phyloP scores from a whole-genome alignment of 2,329 filamentous ascomycete species.

The Penicillium griseofulvum region DNA sequence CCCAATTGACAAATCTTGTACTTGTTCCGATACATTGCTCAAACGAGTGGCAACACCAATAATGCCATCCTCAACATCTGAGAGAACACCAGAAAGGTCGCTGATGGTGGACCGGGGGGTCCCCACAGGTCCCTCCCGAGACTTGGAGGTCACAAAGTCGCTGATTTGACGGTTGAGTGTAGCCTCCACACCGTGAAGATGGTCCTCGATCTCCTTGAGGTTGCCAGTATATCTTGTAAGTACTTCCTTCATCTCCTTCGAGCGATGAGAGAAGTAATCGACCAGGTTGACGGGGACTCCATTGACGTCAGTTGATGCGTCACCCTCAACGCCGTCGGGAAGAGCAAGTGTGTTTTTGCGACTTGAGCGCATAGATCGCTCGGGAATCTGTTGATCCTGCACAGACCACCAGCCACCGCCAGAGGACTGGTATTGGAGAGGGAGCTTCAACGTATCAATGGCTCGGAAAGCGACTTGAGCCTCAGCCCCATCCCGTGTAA shows the following conservation, averaged over 20 bases:
- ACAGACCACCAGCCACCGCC: slow-evolving; percentile 42
- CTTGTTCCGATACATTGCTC: slow-evolving; percentile 58
- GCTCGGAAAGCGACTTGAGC: slow-evolving; percentile 70
- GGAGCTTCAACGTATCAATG: slow-evolving; percentile 71
- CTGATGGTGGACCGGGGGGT: slow-evolving; percentile 46
- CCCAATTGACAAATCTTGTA: slow-evolving; percentile 56
- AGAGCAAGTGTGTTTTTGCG: slow-evolving; percentile 48
- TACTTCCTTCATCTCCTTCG: slow-evolving; percentile 60
- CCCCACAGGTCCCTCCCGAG: slow-evolving; percentile 41
- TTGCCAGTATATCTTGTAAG: slow-evolving; percentile 58
- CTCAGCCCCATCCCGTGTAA: slow-evolving; percentile 66
- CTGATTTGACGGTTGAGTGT: slow-evolving; percentile 60
- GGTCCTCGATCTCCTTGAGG: slow-evolving; percentile 63
- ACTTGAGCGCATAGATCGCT: slow-evolving; percentile 40
- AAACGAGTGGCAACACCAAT: slow-evolving; percentile 62
- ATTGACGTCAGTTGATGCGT: slow-evolving; percentile 44
- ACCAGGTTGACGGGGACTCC: slow-evolving; percentile 60
- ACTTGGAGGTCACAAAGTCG: slow-evolving; percentile 48
- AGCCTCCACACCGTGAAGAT: slow-evolving; percentile 62
- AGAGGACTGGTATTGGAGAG: slow-evolving; percentile 59
- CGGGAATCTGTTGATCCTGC: slow-evolving; percentile 39
- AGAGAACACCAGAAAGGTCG: slow-evolving; percentile 57
- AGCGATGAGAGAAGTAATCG: slow-evolving; percentile 61
- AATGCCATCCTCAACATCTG: slow-evolving; percentile 65
- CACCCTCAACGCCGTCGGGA: slow-evolving; percentile 45